Conservation (phyloP, 2,329 filamentous ascomycete species). For the Exophiala oligosperma region DNA sequence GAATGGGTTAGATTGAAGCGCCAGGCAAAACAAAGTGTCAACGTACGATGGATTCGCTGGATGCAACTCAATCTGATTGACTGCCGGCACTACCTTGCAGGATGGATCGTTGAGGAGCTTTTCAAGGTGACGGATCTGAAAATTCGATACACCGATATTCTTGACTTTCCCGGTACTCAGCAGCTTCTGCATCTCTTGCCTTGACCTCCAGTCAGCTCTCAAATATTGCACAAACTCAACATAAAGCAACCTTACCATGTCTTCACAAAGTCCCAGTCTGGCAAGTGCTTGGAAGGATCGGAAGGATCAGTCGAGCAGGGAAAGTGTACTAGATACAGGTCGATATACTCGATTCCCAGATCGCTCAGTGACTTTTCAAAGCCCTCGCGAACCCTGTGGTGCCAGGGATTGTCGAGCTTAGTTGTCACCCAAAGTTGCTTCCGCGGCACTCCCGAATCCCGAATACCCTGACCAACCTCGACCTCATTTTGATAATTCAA, state of each 20-base stretch:
- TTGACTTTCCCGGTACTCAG: constrained; percentile 58
- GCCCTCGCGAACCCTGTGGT: constrained; percentile 40
- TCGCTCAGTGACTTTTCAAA: constrained; percentile 60
- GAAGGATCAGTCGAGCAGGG: constrained; percentile 32
- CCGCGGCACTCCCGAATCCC: constrained; percentile 72
- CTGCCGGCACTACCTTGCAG: constrained; percentile 34
- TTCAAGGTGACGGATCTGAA: constrained; percentile 46
- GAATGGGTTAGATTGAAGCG: neutral
- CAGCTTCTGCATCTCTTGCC: constrained; percentile 62
- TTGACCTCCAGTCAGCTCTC: constrained; percentile 34
- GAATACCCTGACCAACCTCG: constrained; percentile 76
- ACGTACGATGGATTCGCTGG: constrained; percentile 26
- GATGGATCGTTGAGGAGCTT: constrained; percentile 36
- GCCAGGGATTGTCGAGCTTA: constrained; percentile 69
- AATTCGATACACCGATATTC: constrained; percentile 74
- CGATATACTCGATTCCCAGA: constrained; percentile 64
- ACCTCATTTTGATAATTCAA: constrained; percentile 68
- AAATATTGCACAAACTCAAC: no score
- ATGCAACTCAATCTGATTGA: constrained; percentile 34
- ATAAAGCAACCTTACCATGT: constrained; percentile 9
- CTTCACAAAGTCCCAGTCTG: constrained; percentile 49
- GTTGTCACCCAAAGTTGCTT: constrained; percentile 81
- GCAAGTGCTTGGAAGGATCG: constrained; percentile 22
- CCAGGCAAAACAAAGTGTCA: neutral
- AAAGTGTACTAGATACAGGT: constrained; percentile 61